phyloP scores from a whole-genome alignment of 495 filamentous ascomycete species.

The Bacidia gigantensis region DNA sequence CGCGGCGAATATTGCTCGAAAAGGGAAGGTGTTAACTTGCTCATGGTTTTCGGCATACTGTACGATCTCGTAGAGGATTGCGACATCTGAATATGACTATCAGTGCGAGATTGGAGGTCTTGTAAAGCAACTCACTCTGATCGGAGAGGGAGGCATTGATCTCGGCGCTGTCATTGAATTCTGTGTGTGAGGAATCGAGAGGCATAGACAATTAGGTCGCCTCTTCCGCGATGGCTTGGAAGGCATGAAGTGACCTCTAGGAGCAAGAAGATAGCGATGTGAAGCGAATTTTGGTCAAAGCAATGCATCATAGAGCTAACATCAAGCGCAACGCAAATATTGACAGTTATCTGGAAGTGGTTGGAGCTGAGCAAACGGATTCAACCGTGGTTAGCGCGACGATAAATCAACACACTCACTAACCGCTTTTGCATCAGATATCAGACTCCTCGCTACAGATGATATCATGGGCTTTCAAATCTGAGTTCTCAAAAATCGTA shows the following conservation, averaged over 20 bases:
- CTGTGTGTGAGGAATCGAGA: slow-evolving; percentile 35
- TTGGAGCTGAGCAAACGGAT: too few relatives aligned
- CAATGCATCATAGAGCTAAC: slow-evolving; percentile 5
- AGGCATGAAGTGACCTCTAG: slow-evolving; percentile 35
- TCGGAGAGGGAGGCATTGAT: slow-evolving; percentile 44
- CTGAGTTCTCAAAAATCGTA: not conserved
- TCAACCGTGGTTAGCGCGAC: not conserved
- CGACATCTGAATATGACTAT: slow-evolving; percentile 46
- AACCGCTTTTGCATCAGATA: not conserved
- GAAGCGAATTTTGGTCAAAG: slow-evolving; percentile 1
- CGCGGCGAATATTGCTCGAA: slow-evolving; percentile 64
- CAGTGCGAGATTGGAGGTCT: slow-evolving; percentile 9
- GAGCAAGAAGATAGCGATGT: not conserved
- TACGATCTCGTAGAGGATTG: slow-evolving; percentile 64
- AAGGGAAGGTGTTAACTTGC: slow-evolving; percentile 50
- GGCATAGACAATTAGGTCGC: slow-evolving; percentile 45
- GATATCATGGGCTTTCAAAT: not conserved
- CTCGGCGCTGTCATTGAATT: slow-evolving; percentile 31
- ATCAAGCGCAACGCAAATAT: not conserved
- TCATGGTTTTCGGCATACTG: slow-evolving; percentile 51
- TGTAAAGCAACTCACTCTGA: slow-evolving; percentile 36
- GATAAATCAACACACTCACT: slow-evolving; percentile 4
- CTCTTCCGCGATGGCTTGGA: slow-evolving; percentile 36
- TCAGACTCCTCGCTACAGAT: not conserved
- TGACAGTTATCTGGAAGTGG: not conserved